phyloP scores from a whole-genome alignment of 2,329 filamentous ascomycete species.

The Juglanconis sp. region DNA sequence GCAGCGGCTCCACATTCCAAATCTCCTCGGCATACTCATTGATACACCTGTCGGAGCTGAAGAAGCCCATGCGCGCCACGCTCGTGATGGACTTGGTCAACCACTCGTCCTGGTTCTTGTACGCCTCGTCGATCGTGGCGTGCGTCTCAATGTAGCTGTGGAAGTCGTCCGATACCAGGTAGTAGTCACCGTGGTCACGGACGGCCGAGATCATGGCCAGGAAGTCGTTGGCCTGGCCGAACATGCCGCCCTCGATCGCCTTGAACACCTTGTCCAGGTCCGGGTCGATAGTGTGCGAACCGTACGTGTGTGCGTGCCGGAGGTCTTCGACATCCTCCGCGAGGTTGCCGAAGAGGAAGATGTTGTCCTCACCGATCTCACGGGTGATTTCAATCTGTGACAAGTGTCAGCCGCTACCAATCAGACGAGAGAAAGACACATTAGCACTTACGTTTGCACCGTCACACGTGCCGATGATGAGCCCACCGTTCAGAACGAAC shows the following conservation, averaged over 20 bases:
- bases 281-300: conserved; percentile 71
- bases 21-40: conserved; percentile 92
- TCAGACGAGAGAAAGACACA: not conserved
- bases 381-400: conserved; percentile 89
- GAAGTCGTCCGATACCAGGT: conserved; percentile 97
- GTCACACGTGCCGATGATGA: conserved; percentile 97
- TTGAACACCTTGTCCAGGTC: conserved; percentile 79
- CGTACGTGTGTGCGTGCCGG: conserved; percentile 84
- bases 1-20: conserved; percentile 90
- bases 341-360: conserved; percentile 96
- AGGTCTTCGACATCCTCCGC: conserved; percentile 96
- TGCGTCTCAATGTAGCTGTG: conserved; percentile 92
- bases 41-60: conserved; percentile 91
- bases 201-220: conserved; percentile 80
- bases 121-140: conserved; percentile 83
- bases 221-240: conserved; percentile 78
- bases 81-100: conserved; percentile 83
- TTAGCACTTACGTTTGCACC: conserved; percentile 78
- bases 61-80: conserved; percentile 95
- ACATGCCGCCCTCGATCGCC: conserved; percentile 73
- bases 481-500: conserved; percentile 93
- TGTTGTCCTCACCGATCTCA: conserved; percentile 93
- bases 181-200: conserved; percentile 92
- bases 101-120: conserved; percentile 91
- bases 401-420: conserved; percentile 11